Conservation (phyloP, 1,284 basidiomycete genomes). For the Marasmius sp. region DNA sequence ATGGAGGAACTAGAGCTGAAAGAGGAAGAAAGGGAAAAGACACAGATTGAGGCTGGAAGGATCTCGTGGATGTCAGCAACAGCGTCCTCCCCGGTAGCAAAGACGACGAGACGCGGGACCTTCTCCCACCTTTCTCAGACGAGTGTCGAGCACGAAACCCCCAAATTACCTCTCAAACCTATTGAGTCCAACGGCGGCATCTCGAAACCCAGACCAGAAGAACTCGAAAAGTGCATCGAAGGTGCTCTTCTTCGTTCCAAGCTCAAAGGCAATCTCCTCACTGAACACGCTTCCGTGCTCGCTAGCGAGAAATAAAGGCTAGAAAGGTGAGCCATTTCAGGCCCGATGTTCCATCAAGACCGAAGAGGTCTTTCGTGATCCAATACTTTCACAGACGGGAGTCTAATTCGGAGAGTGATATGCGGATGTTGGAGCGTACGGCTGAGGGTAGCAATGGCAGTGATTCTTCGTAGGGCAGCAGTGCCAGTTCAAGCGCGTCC, state of each 20-base stretch:
- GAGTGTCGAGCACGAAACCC: background rate
- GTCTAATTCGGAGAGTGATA: too few species aligned
- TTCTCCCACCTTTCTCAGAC: background rate
- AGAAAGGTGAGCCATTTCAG: background rate
- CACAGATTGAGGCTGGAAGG: background rate
- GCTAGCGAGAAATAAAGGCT: background rate
- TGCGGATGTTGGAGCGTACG: too few species aligned
- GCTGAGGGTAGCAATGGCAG: too few species aligned
- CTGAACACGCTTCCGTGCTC: too few species aligned
- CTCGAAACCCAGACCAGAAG: background rate
- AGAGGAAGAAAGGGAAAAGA: background rate
- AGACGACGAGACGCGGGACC: background rate
- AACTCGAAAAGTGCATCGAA: background rate
- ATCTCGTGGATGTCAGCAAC: background rate
- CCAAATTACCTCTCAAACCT: background rate
- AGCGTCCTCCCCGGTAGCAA: background rate
- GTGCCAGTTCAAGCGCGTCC: too few species aligned
- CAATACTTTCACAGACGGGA: too few species aligned
- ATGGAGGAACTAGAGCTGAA: background rate
- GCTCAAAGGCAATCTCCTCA: background rate
- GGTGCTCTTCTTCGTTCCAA: background rate
- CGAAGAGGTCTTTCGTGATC: too few species aligned
- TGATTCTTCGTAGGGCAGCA: too few species aligned
- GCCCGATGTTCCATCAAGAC: too few species aligned
- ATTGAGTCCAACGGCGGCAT: too few species aligned